These are phyloP conservation scores for Fusarium graminum DNA, from an alignment of 2,329 filamentous ascomycete species.

Conservation along the genomic window DNA sequence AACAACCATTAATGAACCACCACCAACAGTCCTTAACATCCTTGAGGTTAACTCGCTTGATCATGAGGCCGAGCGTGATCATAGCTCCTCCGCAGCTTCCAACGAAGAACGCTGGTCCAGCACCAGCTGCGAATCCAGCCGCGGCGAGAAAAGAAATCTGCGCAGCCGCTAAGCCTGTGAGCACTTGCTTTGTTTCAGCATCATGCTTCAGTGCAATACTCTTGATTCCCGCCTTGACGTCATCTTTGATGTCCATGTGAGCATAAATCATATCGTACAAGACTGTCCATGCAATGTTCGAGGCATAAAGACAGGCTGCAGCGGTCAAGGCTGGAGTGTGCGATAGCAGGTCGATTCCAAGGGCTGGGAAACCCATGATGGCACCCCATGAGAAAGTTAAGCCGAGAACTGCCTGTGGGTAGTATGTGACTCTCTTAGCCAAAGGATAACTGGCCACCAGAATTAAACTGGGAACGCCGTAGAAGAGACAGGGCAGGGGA, in stretches of 20 bases:
- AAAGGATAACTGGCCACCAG: slow-evolving; percentile 83
- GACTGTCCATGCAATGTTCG: slow-evolving; percentile 87
- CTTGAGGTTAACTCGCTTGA: slow-evolving; percentile 74
- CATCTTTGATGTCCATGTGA: slow-evolving; percentile 90
- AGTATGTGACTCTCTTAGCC: slow-evolving; percentile 88
- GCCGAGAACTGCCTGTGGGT: slow-evolving; percentile 86
- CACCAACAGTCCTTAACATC: slow-evolving; percentile 78
- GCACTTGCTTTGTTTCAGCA: slow-evolving; percentile 79
- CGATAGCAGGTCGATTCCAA: slow-evolving; percentile 80
- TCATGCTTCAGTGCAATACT: slow-evolving; percentile 86
- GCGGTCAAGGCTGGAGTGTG: slow-evolving; percentile 73
- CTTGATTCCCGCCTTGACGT: slow-evolving; percentile 88
- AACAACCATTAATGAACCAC: slow-evolving; percentile 81
- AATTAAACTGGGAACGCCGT: slow-evolving; percentile 79
- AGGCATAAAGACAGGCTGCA: slow-evolving; percentile 78
- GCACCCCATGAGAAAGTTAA: slow-evolving; percentile 91
- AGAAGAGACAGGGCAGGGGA: slow-evolving; percentile 78
- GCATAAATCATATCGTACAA: slow-evolving; percentile 95
- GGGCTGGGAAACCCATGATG: slow-evolving; percentile 86
- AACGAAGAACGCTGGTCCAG: slow-evolving; percentile 76
- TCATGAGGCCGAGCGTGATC: slow-evolving; percentile 74
- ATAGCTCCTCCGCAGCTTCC: slow-evolving; percentile 75
- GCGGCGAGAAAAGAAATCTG: slow-evolving; percentile 78
- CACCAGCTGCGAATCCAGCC: slow-evolving; percentile 76
- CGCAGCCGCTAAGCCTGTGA: slow-evolving; percentile 75